phyloP scores from a whole-genome alignment of 768 basidiomycete genomes.

The Suillus decipiens region DNA sequence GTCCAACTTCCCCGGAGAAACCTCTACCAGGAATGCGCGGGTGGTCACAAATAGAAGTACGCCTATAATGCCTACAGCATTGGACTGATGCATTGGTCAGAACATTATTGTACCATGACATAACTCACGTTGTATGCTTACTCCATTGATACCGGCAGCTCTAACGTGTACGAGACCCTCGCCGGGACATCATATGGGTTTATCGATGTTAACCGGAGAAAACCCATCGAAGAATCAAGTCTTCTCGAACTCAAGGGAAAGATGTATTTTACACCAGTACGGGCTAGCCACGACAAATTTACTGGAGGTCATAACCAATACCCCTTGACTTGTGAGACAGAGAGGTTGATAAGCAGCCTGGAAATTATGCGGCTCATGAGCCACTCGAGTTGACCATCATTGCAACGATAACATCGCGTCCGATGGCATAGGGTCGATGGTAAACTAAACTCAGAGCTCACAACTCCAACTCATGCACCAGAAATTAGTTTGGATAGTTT shows the following conservation, averaged over 20 bases:
- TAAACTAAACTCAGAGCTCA: no score
- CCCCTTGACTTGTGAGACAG: no score
- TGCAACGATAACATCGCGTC: no score
- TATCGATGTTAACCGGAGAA: constrained; percentile 22
- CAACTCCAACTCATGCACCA: no score
- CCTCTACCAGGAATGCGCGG: constrained; percentile 35
- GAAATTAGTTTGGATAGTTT: no score
- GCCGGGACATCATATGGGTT: constrained; percentile 28
- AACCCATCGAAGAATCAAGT: constrained; percentile 33
- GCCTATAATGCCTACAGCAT: constrained; percentile 32
- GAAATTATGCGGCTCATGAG: no score
- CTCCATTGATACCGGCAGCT: constrained; percentile 36
- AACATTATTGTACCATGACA: not conserved
- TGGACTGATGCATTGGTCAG: constrained; percentile 24
- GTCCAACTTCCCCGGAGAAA: constrained; percentile 38
- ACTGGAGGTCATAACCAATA: no score
- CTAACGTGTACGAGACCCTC: constrained; percentile 35
- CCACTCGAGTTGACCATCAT: no score
- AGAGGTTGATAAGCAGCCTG: no score
- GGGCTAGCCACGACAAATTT: no score
- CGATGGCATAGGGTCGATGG: no score
- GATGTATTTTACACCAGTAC: no score
- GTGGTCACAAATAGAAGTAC: constrained; percentile 33
- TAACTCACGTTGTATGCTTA: constrained; percentile 15
- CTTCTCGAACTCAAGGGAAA: constrained; percentile 33